Percentiles rank a stretch among this genome's conserved stretches.
Conservation (phyloP, 768 basidiomycete species). For the Tulasnella calospora region DNA sequence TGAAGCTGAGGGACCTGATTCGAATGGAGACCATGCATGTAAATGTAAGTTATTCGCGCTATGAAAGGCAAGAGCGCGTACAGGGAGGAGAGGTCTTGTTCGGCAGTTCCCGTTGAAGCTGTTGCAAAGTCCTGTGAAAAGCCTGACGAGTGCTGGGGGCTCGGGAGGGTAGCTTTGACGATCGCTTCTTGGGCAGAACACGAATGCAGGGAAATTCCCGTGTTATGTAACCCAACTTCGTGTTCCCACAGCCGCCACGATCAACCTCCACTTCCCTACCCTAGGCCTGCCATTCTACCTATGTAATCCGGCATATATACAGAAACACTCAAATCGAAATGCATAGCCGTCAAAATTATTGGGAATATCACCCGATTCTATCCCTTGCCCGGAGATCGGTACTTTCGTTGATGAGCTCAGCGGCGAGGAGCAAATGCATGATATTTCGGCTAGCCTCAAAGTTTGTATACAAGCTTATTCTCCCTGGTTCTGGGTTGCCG, state of each 20-base stretch:
- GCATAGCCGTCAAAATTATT: too few relatives aligned
- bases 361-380: too few relatives aligned
- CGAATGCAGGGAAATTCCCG: conserved; percentile 7
- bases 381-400: too few relatives aligned
- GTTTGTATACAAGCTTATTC: too few relatives aligned
- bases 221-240: neutral
- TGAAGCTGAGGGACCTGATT: neutral
- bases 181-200: neutral
- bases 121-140: neutral
- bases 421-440: too few relatives aligned
- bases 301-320: too few relatives aligned
- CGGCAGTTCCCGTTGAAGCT: neutral
- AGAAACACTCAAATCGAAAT: too few relatives aligned
- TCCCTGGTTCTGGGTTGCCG: too few relatives aligned
- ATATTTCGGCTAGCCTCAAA: too few relatives aligned
- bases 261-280: neutral
- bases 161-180: neutral
- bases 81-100: neutral
- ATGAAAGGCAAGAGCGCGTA: neutral
- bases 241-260: neutral
- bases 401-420: too few relatives aligned
- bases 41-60: neutral
- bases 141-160: neutral
- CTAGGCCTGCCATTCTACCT: too few relatives aligned
- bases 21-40: neutral